Percentiles rank a stretch among this genome's conserved stretches.
Conservation (phyloP, 495 filamentous ascomycete species). For the Aspergillus heteromorphus region DNA sequence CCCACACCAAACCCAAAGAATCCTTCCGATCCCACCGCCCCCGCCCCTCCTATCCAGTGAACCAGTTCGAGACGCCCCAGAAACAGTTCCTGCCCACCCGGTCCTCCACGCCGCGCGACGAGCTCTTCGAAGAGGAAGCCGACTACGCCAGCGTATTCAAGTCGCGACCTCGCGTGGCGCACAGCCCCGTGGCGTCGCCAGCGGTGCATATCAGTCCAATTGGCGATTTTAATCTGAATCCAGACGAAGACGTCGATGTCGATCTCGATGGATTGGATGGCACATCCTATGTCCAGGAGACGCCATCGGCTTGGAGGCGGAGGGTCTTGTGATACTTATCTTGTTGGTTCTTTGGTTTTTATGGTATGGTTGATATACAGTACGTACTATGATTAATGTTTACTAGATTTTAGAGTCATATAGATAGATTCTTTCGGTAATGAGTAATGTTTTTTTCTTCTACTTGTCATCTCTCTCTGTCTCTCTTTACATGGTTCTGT, state of each 20-base stretch:
- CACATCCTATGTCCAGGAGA: background rate
- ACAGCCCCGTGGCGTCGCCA: constrained; percentile 65
- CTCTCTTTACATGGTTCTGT: too few species aligned
- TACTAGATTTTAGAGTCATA: too few species aligned
- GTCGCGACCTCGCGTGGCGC: constrained; percentile 71
- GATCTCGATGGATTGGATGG: constrained; percentile 5
- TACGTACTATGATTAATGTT: too few species aligned
- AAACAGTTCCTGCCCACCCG: constrained; percentile 20
- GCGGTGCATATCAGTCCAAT: constrained; percentile 37
- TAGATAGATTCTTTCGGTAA: too few species aligned
- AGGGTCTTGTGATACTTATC: constrained; percentile 1
- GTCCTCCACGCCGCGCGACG: constrained; percentile 49
- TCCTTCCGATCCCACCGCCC: constrained; percentile 25
- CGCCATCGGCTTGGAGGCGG: constrained; percentile 11
- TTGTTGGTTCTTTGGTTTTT: background rate
- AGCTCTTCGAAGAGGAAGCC: constrained; percentile 60
- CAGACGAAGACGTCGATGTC: background rate
- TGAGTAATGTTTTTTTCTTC: too few species aligned
- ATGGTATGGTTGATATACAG: too few species aligned
- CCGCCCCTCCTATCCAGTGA: constrained; percentile 54
- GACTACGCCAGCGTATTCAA: constrained; percentile 84
- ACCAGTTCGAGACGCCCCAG: constrained; percentile 57
- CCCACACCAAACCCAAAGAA: constrained; percentile 22
- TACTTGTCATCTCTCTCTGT: too few species aligned
- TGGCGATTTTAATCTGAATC: constrained; percentile 29